These are phyloP conservation scores for Ilyonectria robusta DNA, from an alignment of 2,329 filamentous ascomycete genomes.

Conservation along the genomic window DNA sequence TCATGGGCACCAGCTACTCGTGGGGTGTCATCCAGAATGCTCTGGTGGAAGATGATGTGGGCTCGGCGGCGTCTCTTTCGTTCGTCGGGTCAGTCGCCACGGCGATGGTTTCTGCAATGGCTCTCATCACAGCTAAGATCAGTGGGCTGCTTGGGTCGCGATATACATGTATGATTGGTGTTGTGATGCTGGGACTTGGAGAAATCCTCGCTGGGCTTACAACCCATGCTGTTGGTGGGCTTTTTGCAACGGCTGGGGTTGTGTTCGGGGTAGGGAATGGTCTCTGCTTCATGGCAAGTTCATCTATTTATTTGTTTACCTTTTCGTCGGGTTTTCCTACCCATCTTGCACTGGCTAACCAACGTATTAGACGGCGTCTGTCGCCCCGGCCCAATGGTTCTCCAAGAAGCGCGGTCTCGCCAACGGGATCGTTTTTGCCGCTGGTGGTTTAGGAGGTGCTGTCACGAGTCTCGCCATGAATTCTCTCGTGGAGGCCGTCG, in stretches of 20 bases:
- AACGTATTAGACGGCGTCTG: slow-evolving; percentile 46
- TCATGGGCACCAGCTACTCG: slow-evolving; percentile 65
- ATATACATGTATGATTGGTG: slow-evolving; percentile 60
- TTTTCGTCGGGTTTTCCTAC: too few relatives aligned
- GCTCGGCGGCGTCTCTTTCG: slow-evolving; percentile 64
- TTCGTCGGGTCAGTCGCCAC: slow-evolving; percentile 66
- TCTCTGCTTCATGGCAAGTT: slow-evolving; percentile 40
- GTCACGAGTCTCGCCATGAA: slow-evolving; percentile 62
- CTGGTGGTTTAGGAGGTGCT: slow-evolving; percentile 66
- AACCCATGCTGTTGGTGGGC: slow-evolving; percentile 43
- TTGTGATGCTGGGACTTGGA: slow-evolving; percentile 62
- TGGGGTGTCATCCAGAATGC: slow-evolving; percentile 72
- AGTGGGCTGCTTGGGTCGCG: slow-evolving; percentile 64
- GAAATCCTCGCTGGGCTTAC: slow-evolving; percentile 47
- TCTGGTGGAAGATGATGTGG: slow-evolving; percentile 61
- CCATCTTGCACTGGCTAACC: not conserved
- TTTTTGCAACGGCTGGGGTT: slow-evolving; percentile 47
- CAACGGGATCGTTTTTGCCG: slow-evolving; percentile 64
- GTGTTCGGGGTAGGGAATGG: slow-evolving; percentile 46
- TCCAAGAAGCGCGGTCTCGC: slow-evolving; percentile 63
- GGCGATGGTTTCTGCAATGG: slow-evolving; percentile 53
- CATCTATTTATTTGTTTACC: slow-evolving; percentile 42
- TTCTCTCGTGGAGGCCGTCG: slow-evolving; percentile 56
- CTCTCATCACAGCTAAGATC: slow-evolving; percentile 61
- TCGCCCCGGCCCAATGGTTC: slow-evolving; percentile 66